Evolutionary conservation across 768 basidiomycete species (phyloP).

Genomic region (Phylloporus arenicola): DNA sequence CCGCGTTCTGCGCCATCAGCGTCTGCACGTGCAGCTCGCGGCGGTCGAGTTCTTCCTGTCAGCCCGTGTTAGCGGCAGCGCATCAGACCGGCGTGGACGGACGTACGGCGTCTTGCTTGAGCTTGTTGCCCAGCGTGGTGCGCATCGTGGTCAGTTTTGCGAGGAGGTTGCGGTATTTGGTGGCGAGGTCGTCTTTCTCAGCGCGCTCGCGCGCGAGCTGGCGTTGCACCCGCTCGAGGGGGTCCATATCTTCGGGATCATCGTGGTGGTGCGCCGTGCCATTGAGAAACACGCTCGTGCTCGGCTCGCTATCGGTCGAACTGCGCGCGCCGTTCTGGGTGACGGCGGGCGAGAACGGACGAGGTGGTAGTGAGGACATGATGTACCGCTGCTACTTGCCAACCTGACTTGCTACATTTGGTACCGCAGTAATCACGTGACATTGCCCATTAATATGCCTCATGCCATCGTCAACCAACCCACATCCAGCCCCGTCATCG

Average conservation of each 20-base stretch:
- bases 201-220: constrained; percentile 72
- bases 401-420: constrained; percentile 7
- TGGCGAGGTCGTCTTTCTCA: constrained; percentile 83
- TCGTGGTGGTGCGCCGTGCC: constrained; percentile 30
- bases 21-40: constrained; percentile 80
- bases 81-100: too few relatives aligned
- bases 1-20: constrained; percentile 72
- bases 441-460: background rate
- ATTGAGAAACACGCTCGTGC: constrained; percentile 24
- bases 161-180: constrained; percentile 82
- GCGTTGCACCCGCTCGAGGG: constrained; percentile 55
- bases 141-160: constrained; percentile 91
- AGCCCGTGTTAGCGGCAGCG: background rate
- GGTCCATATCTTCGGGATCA: constrained; percentile 41
- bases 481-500: constrained; percentile 77
- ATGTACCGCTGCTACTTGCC: background rate
- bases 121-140: constrained; percentile 86
- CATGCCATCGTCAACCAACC: constrained; percentile 55
- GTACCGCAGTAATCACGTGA: constrained; percentile 12
- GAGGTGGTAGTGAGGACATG: constrained; percentile 26
- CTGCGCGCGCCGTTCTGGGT: constrained; percentile 23
- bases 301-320: constrained; percentile 43
- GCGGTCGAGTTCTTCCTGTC: constrained; percentile 95
- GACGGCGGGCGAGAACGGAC: constrained; percentile 28
- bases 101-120: constrained; percentile 92